phyloP scores from a whole-genome alignment of 1,284 basidiomycete genomes.

The Chalciporus piperatoides region DNA sequence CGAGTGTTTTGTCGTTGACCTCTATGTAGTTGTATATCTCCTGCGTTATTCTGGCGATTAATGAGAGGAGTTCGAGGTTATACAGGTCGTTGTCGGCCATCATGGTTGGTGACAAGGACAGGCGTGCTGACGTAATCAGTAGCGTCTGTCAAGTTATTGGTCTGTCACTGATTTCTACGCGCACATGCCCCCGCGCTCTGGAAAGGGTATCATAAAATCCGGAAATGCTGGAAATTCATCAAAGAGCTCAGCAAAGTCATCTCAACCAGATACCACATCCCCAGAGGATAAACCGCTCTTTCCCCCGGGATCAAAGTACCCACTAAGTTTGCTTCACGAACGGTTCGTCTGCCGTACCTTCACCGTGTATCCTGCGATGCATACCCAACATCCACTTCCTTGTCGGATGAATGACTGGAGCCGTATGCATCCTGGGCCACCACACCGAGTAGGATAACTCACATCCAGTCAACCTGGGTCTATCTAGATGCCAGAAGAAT shows the following conservation, averaged over 20 bases:
- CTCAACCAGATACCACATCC: constrained; percentile 12
- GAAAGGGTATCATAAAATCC: constrained; percentile 74
- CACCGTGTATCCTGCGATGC: constrained; percentile 2
- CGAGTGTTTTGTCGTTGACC: constrained; percentile 86
- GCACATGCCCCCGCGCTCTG: constrained; percentile 57
- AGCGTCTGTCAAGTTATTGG: background rate
- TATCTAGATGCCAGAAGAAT: constrained; percentile 72
- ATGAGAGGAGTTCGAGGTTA: constrained; percentile 86
- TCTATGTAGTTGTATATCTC: constrained; percentile 86
- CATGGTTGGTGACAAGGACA: constrained; percentile 5
- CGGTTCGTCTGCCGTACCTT: constrained; percentile 40
- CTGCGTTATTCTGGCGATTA: constrained; percentile 86
- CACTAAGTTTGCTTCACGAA: constrained; percentile 73
- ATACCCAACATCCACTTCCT: background rate
- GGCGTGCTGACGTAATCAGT: constrained; percentile 22
- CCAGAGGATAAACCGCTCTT: constrained; percentile 56
- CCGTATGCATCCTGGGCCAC: background rate
- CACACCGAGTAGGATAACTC: background rate
- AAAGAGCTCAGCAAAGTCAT: constrained; percentile 43
- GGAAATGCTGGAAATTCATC: constrained; percentile 84
- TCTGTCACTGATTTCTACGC: background rate
- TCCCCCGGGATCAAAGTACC: constrained; percentile 78
- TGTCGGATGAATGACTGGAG: background rate
- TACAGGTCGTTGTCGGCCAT: constrained; percentile 80
- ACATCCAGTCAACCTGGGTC: background rate